Evolutionary conservation across 2,329 filamentous ascomycete genomes (phyloP).

Genomic region (Fusarium proliferatum): DNA sequence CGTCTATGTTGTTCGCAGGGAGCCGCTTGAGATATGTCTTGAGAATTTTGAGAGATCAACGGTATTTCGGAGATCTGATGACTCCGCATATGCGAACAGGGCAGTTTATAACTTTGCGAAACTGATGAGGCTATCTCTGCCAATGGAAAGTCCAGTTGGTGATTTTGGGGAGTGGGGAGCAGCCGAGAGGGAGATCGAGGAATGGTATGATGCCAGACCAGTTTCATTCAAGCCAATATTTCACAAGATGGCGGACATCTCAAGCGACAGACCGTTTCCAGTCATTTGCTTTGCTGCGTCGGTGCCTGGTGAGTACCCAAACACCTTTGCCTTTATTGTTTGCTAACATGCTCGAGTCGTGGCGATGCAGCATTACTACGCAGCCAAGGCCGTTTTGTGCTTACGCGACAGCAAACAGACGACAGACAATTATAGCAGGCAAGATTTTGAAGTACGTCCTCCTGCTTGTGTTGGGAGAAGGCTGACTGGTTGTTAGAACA

Average conservation of each 20-base stretch:
- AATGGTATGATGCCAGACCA: not conserved
- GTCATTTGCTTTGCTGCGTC: not conserved
- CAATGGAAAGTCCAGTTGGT: accelerated
- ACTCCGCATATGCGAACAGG: slow-evolving; percentile 4
- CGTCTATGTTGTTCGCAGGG: not conserved
- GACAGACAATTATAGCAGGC: accelerated
- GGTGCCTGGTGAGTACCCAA: not conserved
- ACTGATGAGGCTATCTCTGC: not conserved
- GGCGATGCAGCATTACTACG: slow-evolving; percentile 13
- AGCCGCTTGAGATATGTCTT: not conserved
- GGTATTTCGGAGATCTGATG: not conserved
- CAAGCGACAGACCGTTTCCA: not conserved
- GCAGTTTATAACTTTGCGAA: not conserved
- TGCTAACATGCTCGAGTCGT: not conserved
- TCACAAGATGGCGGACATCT: accelerated
- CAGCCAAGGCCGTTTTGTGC: not conserved
- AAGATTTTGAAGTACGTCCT: not conserved
- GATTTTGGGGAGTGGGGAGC: not conserved
- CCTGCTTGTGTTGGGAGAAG: accelerated
- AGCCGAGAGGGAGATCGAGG: not conserved
- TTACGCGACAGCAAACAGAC: not conserved
- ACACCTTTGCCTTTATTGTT: accelerated
- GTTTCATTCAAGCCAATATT: slow-evolving; percentile 2
- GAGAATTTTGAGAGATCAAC: slow-evolving; percentile 3
- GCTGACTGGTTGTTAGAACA: not conserved